Percentiles rank a stretch among this genome's conserved stretches.
phyloP scores from a whole-genome alignment of 495 filamentous ascomycete genomes.

The Hamigera avellanea region DNA sequence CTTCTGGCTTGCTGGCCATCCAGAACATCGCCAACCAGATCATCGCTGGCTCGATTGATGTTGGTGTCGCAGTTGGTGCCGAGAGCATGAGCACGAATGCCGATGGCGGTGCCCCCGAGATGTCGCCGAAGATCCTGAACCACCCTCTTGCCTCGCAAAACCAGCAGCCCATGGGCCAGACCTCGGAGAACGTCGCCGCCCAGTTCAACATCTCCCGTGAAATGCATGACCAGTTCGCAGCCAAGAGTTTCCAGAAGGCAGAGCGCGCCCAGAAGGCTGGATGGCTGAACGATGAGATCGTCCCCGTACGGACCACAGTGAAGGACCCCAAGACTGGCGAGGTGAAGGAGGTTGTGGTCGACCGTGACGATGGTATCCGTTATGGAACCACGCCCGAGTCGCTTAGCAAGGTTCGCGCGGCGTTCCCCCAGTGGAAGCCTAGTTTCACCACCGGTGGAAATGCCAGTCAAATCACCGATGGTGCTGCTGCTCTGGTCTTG shows the following conservation, averaged over 20 bases:
- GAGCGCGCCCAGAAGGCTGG: slow-evolving; percentile 87
- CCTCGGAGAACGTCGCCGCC: slow-evolving; percentile 80
- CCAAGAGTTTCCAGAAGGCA: slow-evolving; percentile 73
- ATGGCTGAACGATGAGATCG: slow-evolving; percentile 85
- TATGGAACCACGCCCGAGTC: slow-evolving; percentile 77
- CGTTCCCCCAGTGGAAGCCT: slow-evolving; percentile 81
- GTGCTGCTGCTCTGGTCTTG: slow-evolving; percentile 77
- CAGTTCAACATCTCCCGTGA: slow-evolving; percentile 77
- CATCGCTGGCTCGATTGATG: slow-evolving; percentile 63
- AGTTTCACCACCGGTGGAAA: slow-evolving; percentile 84
- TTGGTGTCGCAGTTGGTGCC: slow-evolving; percentile 78
- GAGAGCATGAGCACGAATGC: slow-evolving; percentile 77
- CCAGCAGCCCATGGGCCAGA: slow-evolving; percentile 91
- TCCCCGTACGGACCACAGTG: slow-evolving; percentile 66
- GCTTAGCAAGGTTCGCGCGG: slow-evolving; percentile 72
- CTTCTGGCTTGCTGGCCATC: slow-evolving; percentile 82
- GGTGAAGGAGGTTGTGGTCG: slow-evolving; percentile 62
- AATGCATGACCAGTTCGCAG: slow-evolving; percentile 68
- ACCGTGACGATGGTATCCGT: slow-evolving; percentile 80
- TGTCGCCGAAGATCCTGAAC: slow-evolving; percentile 59
- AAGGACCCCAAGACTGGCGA: slow-evolving; percentile 77
- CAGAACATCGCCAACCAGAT: slow-evolving; percentile 93
- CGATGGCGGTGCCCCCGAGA: slow-evolving; percentile 56
- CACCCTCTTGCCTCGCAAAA: slow-evolving; percentile 71
- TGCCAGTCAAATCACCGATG: slow-evolving; percentile 88